Evolutionary conservation across 2,329 filamentous ascomycete species (phyloP), one percentile per base, ranked within the genome.

Genomic region (Lasiodiplodia theobromae): DNA sequence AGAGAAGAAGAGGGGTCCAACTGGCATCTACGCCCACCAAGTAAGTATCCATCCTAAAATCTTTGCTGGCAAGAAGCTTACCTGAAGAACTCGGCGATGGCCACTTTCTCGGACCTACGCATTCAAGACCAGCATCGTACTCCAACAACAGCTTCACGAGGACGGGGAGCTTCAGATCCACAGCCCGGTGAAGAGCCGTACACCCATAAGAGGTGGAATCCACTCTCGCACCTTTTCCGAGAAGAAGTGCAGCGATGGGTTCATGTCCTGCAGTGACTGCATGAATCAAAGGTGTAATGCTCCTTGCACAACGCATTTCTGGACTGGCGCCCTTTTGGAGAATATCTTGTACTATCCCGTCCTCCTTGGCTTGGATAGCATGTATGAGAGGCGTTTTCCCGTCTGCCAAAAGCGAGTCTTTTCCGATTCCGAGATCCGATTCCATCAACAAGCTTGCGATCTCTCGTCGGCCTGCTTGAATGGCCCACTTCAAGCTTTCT

Each of bases 341-440:
- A 18, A 68, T 53, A 16, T 53, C 57, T 38, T 68, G 66, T 11
- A 68, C 66, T 11, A 68, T 60, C 4, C 57, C 66, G n/a, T 68
- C 66, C 10, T 68, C 31, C 34, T 34, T 62, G 37, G 47, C 25
- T n/a, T 68, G 47, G 7, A 68, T 62, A 18, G 66, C 66, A 40
- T 53, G 54, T 28, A 68, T 63, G 3, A 68, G 49, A 21, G 66
- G 56, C 10, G 66, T 68, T 8, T 40, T 62, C 2, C 66, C 66
- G 8, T 68, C 66, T 3, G 49, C 40, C 16, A 68, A 51, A 8
- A 31, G 47, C 34, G 66, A 60, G 34, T 68, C 66, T 23, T 62
- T 68, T 12, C 56, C 57, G 18, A 63, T 54, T 2, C 66, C 63
- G n/a, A 66, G 34, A 16, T 66, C 52, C 14, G 37, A 23, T n/a